A percentile compares a stretch with the other conserved stretches of the same genome.
Conservation (phyloP, 805 yeast genomes). For the Candida ortonii region DNA sequence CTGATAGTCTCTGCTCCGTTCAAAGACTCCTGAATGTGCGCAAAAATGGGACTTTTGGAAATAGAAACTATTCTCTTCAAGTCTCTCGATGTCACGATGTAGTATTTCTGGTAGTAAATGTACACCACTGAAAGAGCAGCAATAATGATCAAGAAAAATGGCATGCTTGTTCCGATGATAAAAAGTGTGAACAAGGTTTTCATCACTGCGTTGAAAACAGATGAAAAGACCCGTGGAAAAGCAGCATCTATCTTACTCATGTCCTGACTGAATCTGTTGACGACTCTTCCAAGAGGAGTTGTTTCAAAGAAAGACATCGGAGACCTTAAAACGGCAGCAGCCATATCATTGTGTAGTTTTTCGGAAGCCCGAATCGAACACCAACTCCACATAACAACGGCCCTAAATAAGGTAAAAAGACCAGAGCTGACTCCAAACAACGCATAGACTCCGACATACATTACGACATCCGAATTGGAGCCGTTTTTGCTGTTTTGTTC, state of each 20-base stretch:
- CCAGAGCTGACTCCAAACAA: slow-evolving; percentile 53
- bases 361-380: slow-evolving; percentile 58
- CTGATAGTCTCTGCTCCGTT: slow-evolving; percentile 75
- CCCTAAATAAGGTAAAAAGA: slow-evolving; percentile 43
- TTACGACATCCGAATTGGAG: slow-evolving; percentile 40
- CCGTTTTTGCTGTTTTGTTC: slow-evolving; percentile 47
- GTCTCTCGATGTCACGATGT: slow-evolving; percentile 71
- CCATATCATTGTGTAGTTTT: slow-evolving; percentile 56
- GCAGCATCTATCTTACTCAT: slow-evolving; percentile 53
- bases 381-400: slow-evolving; percentile 45
- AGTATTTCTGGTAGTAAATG: slow-evolving; percentile 66
- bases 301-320: slow-evolving; percentile 71
- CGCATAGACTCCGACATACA: slow-evolving; percentile 54
- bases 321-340: slow-evolving; percentile 47
- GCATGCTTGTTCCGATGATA: slow-evolving; percentile 54
- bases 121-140: slow-evolving; percentile 52
- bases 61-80: slow-evolving; percentile 69
- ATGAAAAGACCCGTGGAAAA: slow-evolving; percentile 52
- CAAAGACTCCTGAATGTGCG: slow-evolving; percentile 79
- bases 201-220: slow-evolving; percentile 43
- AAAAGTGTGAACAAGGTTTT: slow-evolving; percentile 48
- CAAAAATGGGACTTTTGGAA: slow-evolving; percentile 73
- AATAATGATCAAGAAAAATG: slow-evolving; percentile 49
- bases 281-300: slow-evolving; percentile 64
- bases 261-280: slow-evolving; percentile 65